Conservation (phyloP, 139 green algal species). For the Trebouxia sp. region DNA sequence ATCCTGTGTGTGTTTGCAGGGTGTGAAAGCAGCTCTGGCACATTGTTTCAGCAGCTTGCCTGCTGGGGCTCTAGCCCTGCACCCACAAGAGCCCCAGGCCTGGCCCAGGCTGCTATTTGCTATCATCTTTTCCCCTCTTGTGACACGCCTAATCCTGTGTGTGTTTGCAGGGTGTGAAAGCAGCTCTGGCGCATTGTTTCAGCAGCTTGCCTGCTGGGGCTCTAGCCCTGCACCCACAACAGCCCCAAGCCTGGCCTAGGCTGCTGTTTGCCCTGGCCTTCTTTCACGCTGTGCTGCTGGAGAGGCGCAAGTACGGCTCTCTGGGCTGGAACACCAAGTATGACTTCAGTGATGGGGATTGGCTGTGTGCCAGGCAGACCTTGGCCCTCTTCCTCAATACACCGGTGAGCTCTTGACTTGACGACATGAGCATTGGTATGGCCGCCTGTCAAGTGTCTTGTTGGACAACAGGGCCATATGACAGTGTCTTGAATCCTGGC, state of each 20-base stretch:
- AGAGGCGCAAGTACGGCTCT: slow-evolving; percentile 86
- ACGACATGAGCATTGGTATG: too few relatives aligned
- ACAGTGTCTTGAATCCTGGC: too few relatives aligned
- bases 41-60: too few relatives aligned
- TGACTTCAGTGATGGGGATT: slow-evolving; percentile 82
- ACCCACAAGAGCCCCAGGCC: too few relatives aligned
- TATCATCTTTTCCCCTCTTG: slow-evolving; percentile 70
- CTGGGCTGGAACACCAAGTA: slow-evolving; percentile 86
- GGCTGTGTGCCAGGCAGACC: slow-evolving; percentile 71
- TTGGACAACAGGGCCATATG: too few relatives aligned
- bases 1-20: too few relatives aligned
- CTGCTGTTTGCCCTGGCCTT: slow-evolving; percentile 69
- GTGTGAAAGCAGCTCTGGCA: too few relatives aligned
- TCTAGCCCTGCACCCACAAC: slow-evolving; percentile 41
- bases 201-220: slow-evolving; percentile 53
- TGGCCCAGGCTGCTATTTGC: neutral
- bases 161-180: slow-evolving; percentile 56
- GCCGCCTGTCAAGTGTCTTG: too few relatives aligned
- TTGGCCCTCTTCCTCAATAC: slow-evolving; percentile 53
- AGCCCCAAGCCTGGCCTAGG: slow-evolving; percentile 54
- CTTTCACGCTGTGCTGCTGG: slow-evolving; percentile 84
- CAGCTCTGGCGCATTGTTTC: slow-evolving; percentile 71
- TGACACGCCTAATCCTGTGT: slow-evolving; percentile 18
- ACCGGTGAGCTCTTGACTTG: neutral
- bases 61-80: too few relatives aligned